Evolutionary conservation across 192 early-diverging fungal genomes (phyloP).

Genomic region (Coemansia aciculifera): DNA sequence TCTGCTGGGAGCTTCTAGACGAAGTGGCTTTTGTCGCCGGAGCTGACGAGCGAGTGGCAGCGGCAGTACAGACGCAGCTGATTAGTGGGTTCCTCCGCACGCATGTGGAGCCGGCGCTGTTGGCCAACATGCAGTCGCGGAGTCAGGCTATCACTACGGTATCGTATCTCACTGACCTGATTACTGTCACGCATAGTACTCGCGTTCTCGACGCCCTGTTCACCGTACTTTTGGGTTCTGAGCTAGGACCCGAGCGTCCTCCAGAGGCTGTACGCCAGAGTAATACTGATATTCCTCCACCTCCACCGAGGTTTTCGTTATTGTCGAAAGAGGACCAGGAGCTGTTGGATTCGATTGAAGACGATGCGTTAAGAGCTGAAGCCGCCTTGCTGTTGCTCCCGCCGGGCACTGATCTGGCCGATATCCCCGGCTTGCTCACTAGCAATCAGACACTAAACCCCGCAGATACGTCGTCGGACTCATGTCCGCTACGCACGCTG

Average conservation of each 20-base stretch:
- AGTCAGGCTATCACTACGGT: conserved; percentile 46
- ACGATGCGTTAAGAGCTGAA: conserved; percentile 46
- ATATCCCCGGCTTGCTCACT: neutral
- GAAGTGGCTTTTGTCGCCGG: conserved; percentile 25
- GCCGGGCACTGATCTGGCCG: conserved; percentile 11
- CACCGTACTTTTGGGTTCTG: conserved; percentile 36
- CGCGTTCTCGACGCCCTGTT: conserved; percentile 46
- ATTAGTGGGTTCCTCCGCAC: conserved; percentile 38
- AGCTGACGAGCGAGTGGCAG: conserved; percentile 12
- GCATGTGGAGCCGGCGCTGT: conserved; percentile 40
- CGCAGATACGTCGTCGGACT: neutral
- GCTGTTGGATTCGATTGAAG: conserved; percentile 42
- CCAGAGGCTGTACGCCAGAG: neutral
- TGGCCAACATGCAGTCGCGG: conserved; percentile 18
- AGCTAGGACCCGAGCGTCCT: conserved; percentile 33
- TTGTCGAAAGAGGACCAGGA: conserved; percentile 39
- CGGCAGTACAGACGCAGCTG: conserved; percentile 42
- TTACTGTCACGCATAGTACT: conserved; percentile 35
- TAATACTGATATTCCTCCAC: neutral
- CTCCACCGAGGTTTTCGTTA: neutral
- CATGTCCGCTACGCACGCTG: conserved; percentile 19
- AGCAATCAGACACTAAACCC: neutral
- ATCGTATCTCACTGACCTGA: conserved; percentile 42
- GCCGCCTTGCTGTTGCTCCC: conserved; percentile 39
- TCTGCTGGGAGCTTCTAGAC: conserved; percentile 54